These are phyloP conservation scores for Lipomyces sp. DNA, from an alignment of 805 yeast species.

Conservation along the genomic window DNA sequence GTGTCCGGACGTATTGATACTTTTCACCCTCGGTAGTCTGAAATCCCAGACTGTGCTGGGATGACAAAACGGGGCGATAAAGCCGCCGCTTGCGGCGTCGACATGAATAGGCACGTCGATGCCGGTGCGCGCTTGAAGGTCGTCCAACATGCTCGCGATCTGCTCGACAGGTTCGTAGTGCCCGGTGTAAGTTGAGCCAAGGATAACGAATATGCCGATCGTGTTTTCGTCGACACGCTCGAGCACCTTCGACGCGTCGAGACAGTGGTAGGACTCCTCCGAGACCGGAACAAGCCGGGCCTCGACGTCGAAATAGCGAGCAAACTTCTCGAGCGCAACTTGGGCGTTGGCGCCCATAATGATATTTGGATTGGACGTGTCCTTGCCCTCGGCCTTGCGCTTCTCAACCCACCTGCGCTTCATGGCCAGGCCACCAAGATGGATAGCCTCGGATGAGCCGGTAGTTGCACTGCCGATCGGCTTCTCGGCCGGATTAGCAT, in stretches of 20 bases:
- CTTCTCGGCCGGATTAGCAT: constrained; percentile 51
- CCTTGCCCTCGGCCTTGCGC: constrained; percentile 57
- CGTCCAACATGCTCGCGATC: constrained; percentile 63
- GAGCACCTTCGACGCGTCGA: constrained; percentile 59
- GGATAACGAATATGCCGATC: constrained; percentile 80
- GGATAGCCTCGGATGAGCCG: constrained; percentile 90
- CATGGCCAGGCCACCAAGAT: constrained; percentile 90
- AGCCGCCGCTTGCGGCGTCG: constrained; percentile 91
- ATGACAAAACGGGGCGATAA: constrained; percentile 78
- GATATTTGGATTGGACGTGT: constrained; percentile 69
- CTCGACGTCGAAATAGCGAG: constrained; percentile 90
- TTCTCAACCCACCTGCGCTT: constrained; percentile 82
- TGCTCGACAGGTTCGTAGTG: constrained; percentile 75
- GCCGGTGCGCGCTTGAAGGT: constrained; percentile 65
- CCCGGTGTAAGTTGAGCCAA: constrained; percentile 93
- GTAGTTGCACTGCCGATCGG: constrained; percentile 89
- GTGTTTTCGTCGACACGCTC: constrained; percentile 83
- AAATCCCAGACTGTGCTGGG: constrained; percentile 86
- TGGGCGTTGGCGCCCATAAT: constrained; percentile 91
- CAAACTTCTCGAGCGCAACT: constrained; percentile 91
- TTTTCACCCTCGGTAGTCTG: constrained; percentile 66
- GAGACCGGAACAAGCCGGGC: constrained; percentile 69
- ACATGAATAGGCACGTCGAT: constrained; percentile 77
- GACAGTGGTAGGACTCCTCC: constrained; percentile 56
- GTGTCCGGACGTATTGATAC: constrained; percentile 89